These are phyloP conservation scores for Leptomonas seymouri DNA, from an alignment of 208 protist genomes.

Conservation along the genomic window DNA sequence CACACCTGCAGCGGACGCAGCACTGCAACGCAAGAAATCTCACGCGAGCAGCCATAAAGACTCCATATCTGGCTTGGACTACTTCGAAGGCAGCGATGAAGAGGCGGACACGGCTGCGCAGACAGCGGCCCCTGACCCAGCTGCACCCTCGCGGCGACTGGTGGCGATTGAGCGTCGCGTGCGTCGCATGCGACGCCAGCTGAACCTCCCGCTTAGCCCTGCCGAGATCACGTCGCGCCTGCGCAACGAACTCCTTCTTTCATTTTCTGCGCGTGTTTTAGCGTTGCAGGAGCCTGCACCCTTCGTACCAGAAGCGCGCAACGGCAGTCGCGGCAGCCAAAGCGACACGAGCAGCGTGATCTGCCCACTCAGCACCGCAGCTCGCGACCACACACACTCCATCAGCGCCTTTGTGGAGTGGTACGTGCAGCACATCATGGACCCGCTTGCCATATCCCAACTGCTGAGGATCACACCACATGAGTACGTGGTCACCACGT, in stretches of 20 bases:
- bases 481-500: slow-evolving; percentile 80
- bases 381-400: slow-evolving; percentile 41
- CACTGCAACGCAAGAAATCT: neutral
- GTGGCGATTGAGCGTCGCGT: slow-evolving; percentile 32
- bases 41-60: neutral
- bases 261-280: slow-evolving; percentile 79
- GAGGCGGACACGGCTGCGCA: neutral
- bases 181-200: slow-evolving; percentile 39
- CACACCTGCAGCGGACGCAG: neutral
- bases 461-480: slow-evolving; percentile 73
- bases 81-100: neutral
- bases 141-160: slow-evolving; percentile 23
- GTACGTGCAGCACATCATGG: slow-evolving; percentile 80
- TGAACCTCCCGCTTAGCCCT: slow-evolving; percentile 46
- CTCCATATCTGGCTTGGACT: neutral
- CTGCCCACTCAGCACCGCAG: slow-evolving; percentile 6
- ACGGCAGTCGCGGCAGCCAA: neutral
- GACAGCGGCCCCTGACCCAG: neutral
- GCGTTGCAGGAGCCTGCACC: slow-evolving; percentile 50
- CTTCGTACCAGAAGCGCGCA: slow-evolving; percentile 14
- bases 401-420: slow-evolving; percentile 83
- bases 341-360: neutral
- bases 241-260: slow-evolving; percentile 76
- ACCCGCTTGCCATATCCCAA: slow-evolving; percentile 79
- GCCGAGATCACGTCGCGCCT: slow-evolving; percentile 60